Evolutionary conservation across 352 stramenopile species (phyloP).

Genomic region (Pythium angustatum): DNA sequence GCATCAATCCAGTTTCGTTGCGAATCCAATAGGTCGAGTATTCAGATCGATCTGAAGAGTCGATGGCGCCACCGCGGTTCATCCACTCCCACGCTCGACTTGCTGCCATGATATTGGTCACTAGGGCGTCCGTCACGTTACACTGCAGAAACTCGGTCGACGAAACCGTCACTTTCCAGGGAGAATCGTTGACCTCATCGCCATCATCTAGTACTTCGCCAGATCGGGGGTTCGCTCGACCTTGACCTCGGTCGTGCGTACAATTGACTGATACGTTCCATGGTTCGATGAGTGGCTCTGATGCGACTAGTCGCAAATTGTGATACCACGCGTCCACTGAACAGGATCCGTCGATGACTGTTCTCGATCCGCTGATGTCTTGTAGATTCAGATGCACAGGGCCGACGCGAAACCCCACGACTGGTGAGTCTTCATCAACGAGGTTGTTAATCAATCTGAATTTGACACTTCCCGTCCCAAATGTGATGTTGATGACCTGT

Average conservation of each 20-base stretch:
- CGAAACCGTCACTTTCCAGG: constrained; percentile 62
- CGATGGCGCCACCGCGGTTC: constrained; percentile 51
- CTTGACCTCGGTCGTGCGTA: constrained; percentile 27
- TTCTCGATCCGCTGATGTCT: constrained; percentile 27
- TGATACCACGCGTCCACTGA: constrained; percentile 80
- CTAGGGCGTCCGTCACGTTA: constrained; percentile 82
- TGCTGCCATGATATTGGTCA: constrained; percentile 77
- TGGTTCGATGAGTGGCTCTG: constrained; percentile 82
- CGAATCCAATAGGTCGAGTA: constrained; percentile 88
- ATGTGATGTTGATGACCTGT: constrained; percentile 6
- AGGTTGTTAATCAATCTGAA: constrained; percentile 86
- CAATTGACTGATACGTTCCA: constrained; percentile 58
- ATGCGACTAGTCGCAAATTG: constrained; percentile 78
- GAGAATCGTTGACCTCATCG: constrained; percentile 12
- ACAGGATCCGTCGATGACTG: constrained; percentile 44
- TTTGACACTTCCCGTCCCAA: constrained; percentile 44
- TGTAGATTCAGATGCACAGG: constrained; percentile 38
- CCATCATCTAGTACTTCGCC: background rate
- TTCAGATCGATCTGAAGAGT: constrained; percentile 72
- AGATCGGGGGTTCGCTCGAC: background rate
- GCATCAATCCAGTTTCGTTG: constrained; percentile 79
- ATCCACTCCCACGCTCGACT: constrained; percentile 82
- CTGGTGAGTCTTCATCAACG: constrained; percentile 74
- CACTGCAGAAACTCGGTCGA: constrained; percentile 67
- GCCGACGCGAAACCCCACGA: constrained; percentile 64